Base-by-base conservation (phyloP, 2,329 filamentous ascomycete genomes). In the Aspergillus phoenicis region DNA sequence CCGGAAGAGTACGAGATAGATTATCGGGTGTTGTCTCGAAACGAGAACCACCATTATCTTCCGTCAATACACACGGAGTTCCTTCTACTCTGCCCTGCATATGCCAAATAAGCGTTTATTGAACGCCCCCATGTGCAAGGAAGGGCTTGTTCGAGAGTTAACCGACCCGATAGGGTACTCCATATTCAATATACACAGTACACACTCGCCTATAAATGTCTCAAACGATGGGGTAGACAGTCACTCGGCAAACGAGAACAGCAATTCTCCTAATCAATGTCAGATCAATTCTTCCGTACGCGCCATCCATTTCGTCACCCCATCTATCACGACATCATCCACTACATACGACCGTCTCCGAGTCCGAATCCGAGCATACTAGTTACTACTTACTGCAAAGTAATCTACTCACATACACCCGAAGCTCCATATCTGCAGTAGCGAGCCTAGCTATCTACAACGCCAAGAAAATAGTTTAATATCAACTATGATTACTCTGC, bases 401-500 rank as follows among this genome's bases (percentile, higher is more conserved):
- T 10, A 30, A 11, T 30, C 28, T 30, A 30, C 20, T 20, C 20
- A 20, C 20, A 20, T 26, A 26, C 33, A 36, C 5, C 33, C 33
- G 33, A 36, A 36, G 33, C 33, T 36, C 33, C 33, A 36, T 36
- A 36, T 11, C 33, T 36, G 33, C 33, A 36, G 33, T 13, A 36
- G 11, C 39, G 39, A 43, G 17, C 17, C 39, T 20, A 15, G n/a
- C n/a, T 43, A 43, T 43, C 39, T 45, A 22, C 41, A 15, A 13
- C 17, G 47, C 47, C 47, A 51, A 51, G 47, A 26, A 33, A 51
- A 51, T 51, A 51, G 47, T 51, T 51, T 51, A 33, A 51, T 51
- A 51, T 51, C 47, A 51, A 36, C 26, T 26, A 28, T 51, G 47
- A 51, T 51, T 51, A 33, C 26, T 41, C 39, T 5, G 3, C 24